Evolutionary conservation across 495 filamentous ascomycete genomes (phyloP), one percentile per base, ranked within the genome.

Genomic region (Xylaria cubensis): DNA sequence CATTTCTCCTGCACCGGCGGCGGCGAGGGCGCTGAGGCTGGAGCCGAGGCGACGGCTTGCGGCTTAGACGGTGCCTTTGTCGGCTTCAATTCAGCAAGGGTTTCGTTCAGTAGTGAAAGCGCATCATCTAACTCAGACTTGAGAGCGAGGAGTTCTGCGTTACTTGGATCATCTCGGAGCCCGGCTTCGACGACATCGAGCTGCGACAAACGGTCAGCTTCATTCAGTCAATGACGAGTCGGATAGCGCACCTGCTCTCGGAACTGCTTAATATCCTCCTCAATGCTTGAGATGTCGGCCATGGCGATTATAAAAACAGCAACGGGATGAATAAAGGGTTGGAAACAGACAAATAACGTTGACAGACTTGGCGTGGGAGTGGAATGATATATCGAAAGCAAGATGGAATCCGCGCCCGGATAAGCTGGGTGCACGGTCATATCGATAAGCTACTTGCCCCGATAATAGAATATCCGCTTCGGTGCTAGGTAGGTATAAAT

Each of bases 51-150:
- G 50, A 79, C 70, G 56, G 79, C 74, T n/a, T 64, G 61, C 48
- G 62, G 34, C 63, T 67, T 44, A 2, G 51, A 46, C 76, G 77
- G 83, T 73, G 75, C 86, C 80, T 86, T 86, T 80, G 76, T 80
- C 72, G 91, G 88, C 82, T 90, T 91, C 78, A 93, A 85, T 84
- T 97, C 94, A 86, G 90, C 90, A 85, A 97, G 91, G 72, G 91
- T 86, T 73, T 90, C 90, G 85, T 93, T 87, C 80, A 92, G 89
- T 75, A 94, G 87, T 83, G 87, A 86, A 81, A 97, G 92, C 86
- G 93, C 88, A 86, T 94, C 88, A 87, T 93, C 89, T 81, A 97
- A 89, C 87, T 97, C 93, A 83, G 85, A 81, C 81, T 91, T 91
- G 79, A 97, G 90, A 80, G 86, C 90, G 73, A 89, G 87, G 77